Conservation (phyloP, 352 stramenopile genomes). For the Ophiocytium majus region DNA sequence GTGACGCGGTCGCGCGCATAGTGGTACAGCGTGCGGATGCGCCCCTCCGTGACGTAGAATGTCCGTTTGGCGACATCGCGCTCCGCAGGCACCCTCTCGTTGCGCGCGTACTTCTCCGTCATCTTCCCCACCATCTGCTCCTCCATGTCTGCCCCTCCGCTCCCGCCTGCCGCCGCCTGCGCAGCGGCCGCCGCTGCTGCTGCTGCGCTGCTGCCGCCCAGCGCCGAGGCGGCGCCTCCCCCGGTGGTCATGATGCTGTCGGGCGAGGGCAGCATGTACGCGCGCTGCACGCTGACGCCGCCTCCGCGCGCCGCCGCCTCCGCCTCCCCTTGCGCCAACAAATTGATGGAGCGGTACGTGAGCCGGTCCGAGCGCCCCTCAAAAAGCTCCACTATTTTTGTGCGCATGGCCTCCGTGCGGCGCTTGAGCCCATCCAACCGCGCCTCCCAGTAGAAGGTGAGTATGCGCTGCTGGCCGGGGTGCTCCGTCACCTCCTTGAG, state of each 20-base stretch:
- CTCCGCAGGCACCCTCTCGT: slow-evolving; percentile 53
- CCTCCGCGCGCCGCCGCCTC: background rate
- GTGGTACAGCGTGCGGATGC: slow-evolving; percentile 81
- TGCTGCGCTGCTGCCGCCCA: too few species aligned
- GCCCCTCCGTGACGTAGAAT: slow-evolving; percentile 81
- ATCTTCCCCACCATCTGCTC: slow-evolving; percentile 82
- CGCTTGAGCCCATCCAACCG: slow-evolving; percentile 78
- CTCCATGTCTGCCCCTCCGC: background rate
- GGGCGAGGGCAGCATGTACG: slow-evolving; percentile 26
- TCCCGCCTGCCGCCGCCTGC: background rate
- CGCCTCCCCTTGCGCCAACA: slow-evolving; percentile 56
- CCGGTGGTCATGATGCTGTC: slow-evolving; percentile 8
- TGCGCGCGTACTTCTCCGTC: slow-evolving; percentile 81
- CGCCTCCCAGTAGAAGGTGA: slow-evolving; percentile 81
- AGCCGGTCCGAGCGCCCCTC: slow-evolving; percentile 77
- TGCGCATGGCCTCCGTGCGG: slow-evolving; percentile 76
- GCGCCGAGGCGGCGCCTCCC: too few species aligned
- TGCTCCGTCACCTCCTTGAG: slow-evolving; percentile 76
- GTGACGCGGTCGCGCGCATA: slow-evolving; percentile 68
- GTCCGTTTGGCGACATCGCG: slow-evolving; percentile 77
- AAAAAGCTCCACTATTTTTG: slow-evolving; percentile 75
- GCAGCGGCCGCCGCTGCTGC: background rate
- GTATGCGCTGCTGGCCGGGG: slow-evolving; percentile 74
- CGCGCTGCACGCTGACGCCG: background rate
- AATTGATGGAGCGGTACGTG: slow-evolving; percentile 71